A percentile compares a stretch with the other conserved stretches of the same genome.
These are phyloP conservation scores for Scheffersomyces parashehatae DNA, from an alignment of 1,139 yeast genomes.

Conservation along the genomic window DNA sequence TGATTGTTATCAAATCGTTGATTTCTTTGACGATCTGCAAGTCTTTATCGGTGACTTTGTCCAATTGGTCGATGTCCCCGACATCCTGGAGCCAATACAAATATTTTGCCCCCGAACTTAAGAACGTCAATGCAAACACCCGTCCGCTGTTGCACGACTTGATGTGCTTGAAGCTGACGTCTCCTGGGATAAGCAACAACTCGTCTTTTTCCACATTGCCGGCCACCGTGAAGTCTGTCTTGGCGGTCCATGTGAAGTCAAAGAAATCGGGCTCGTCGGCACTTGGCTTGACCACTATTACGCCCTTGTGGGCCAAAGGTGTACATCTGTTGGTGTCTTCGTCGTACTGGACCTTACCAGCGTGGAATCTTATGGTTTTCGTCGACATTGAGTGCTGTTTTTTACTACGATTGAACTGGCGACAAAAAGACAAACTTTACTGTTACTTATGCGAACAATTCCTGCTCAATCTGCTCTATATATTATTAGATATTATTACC, in stretches of 20 bases:
- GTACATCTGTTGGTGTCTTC: conserved; percentile 70
- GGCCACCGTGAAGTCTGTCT: conserved; percentile 23
- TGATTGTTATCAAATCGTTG: conserved; percentile 48
- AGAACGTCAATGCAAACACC: conserved; percentile 78
- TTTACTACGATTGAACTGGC: too few species aligned
- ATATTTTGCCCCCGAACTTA: conserved; percentile 79
- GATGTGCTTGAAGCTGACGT: conserved; percentile 79
- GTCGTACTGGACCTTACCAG: conserved; percentile 80
- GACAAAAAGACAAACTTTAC: too few species aligned
- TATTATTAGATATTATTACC: too few species aligned
- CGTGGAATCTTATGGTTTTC: conserved; percentile 60
- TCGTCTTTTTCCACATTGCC: conserved; percentile 58
- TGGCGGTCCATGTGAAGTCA: conserved; percentile 47
- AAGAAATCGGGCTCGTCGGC: conserved; percentile 52
- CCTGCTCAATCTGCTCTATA: too few species aligned
- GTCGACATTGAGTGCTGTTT: conserved; percentile 7
- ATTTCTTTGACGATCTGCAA: conserved; percentile 52
- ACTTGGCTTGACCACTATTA: conserved; percentile 62
- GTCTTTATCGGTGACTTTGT: conserved; percentile 67
- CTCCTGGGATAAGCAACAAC: conserved; percentile 87
- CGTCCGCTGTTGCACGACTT: conserved; percentile 79
- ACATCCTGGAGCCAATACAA: conserved; percentile 91
- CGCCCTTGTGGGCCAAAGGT: conserved; percentile 78
- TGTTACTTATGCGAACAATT: too few species aligned
- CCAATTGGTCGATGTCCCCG: conserved; percentile 63